Evolutionary conservation across 1,284 basidiomycete genomes (phyloP).

Genomic region (Cystobasidium slooffiae): DNA sequence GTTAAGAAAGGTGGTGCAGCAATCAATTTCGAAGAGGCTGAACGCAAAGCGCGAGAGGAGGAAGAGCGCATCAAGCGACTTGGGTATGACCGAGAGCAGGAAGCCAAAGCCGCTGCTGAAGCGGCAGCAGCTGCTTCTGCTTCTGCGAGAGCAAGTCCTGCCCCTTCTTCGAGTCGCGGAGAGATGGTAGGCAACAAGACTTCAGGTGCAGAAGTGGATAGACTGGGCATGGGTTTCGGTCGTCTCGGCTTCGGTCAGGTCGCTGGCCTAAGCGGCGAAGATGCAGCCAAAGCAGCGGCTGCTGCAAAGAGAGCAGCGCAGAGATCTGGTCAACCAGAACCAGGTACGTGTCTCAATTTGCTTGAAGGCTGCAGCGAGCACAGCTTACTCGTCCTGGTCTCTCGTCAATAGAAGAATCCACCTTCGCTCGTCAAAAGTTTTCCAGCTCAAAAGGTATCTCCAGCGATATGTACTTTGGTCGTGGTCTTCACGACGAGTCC

Average conservation of each 20-base stretch:
- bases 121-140: constrained; percentile 58
- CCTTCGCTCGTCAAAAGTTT: constrained; percentile 86
- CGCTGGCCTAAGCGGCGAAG: constrained; percentile 51
- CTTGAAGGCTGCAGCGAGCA: too few relatives aligned
- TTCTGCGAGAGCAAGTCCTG: constrained; percentile 52
- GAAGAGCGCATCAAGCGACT: constrained; percentile 85
- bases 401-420: constrained; percentile 62
- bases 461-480: constrained; percentile 96
- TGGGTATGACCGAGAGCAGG: constrained; percentile 81
- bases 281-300: constrained; percentile 50
- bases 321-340: constrained; percentile 49
- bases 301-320: constrained; percentile 48
- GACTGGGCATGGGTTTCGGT: constrained; percentile 78
- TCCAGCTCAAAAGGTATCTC: constrained; percentile 90
- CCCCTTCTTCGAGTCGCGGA: constrained; percentile 23
- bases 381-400: constrained; percentile 26
- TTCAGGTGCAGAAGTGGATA: constrained; percentile 62
- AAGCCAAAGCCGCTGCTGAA: constrained; percentile 68
- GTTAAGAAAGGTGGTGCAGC: constrained; percentile 73
- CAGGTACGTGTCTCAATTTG: too few relatives aligned
- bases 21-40: constrained; percentile 89
- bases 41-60: constrained; percentile 82
- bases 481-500: constrained; percentile 81
- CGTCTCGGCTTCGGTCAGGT: constrained; percentile 84
- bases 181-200: constrained; percentile 42